Evolutionary conservation across 495 filamentous ascomycete species (phyloP).

Genomic region (Penicillium desertorum): DNA sequence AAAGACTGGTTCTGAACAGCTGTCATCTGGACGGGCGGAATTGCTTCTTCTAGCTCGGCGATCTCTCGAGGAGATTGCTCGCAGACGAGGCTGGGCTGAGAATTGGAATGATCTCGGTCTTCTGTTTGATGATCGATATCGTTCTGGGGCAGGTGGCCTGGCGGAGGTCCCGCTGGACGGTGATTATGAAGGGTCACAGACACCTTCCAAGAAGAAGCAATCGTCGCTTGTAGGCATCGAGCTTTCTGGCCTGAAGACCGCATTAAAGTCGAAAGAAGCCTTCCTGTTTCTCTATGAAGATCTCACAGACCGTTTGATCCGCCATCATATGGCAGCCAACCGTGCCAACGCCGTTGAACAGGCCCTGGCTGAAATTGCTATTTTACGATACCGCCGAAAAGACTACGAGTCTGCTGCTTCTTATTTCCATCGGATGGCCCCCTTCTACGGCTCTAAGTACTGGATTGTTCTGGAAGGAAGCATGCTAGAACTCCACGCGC

Average conservation of each 20-base stretch:
- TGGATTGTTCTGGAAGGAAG: constrained; percentile 80
- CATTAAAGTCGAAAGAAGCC: constrained; percentile 33
- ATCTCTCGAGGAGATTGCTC: constrained; percentile 71
- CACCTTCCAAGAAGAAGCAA: constrained; percentile 40
- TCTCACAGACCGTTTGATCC: constrained; percentile 67
- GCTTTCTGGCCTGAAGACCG: constrained; percentile 30
- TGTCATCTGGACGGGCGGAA: constrained; percentile 80
- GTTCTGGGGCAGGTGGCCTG: constrained; percentile 55
- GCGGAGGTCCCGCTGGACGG: constrained; percentile 45
- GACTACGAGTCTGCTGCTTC: constrained; percentile 74
- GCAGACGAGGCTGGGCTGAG: constrained; percentile 70
- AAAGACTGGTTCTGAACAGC: constrained; percentile 72
- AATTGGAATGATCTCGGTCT: constrained; percentile 67
- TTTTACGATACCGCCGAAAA: constrained; percentile 67
- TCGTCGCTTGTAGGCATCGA: constrained; percentile 39
- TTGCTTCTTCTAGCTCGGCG: constrained; percentile 76
- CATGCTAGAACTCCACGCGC: constrained; percentile 82
- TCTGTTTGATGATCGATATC: constrained; percentile 50
- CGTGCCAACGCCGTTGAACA: constrained; percentile 72
- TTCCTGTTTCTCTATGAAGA: constrained; percentile 67
- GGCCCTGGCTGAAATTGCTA: constrained; percentile 80
- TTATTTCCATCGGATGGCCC: constrained; percentile 78
- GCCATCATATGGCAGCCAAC: constrained; percentile 73
- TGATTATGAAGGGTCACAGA: constrained; percentile 18
- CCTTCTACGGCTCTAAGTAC: constrained; percentile 74